phyloP scores from a whole-genome alignment of 441 rosid genomes.

The Flueggea neowawraea region DNA sequence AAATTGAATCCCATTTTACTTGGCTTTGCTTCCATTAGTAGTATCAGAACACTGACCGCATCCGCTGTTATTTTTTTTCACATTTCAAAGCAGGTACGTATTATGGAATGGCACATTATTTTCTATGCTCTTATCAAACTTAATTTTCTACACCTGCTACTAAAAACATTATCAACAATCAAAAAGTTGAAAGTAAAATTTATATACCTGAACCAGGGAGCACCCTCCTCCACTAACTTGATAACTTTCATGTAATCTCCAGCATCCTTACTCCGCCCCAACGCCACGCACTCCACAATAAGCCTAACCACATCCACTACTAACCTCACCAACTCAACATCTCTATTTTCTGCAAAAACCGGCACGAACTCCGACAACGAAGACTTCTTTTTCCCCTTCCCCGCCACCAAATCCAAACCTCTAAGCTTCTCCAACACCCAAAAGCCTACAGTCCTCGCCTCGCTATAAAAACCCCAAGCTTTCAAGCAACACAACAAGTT shows the following conservation, averaged over 20 bases:
- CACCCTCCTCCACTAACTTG: slow-evolving; percentile 54
- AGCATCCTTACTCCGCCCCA: slow-evolving; percentile 37
- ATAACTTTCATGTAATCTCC: slow-evolving; percentile 39
- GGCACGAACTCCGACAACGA: background rate
- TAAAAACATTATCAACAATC: background rate
- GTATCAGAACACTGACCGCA: no score
- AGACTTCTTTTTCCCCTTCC: no score
- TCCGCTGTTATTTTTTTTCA: no score
- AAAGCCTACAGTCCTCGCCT: slow-evolving; percentile 43
- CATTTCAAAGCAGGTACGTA: no score
- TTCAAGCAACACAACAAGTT: slow-evolving; percentile 53
- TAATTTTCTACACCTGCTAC: no score
- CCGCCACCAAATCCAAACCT: slow-evolving; percentile 11
- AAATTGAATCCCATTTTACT: no score
- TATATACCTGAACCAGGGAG: slow-evolving; percentile 65
- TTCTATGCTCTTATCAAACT: no score
- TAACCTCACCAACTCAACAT: slow-evolving; percentile 46
- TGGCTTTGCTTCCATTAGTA: no score
- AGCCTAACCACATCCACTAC: slow-evolving; percentile 51
- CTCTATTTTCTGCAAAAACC: slow-evolving; percentile 6
- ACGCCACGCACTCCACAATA: slow-evolving; percentile 52
- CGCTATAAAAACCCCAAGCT: slow-evolving; percentile 44
- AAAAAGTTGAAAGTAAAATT: background rate
- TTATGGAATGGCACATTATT: no score
- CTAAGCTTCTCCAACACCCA: slow-evolving; percentile 51